Evolutionary conservation across 2,329 filamentous ascomycete species (phyloP).

Genomic region (Verticillium isaacii): DNA sequence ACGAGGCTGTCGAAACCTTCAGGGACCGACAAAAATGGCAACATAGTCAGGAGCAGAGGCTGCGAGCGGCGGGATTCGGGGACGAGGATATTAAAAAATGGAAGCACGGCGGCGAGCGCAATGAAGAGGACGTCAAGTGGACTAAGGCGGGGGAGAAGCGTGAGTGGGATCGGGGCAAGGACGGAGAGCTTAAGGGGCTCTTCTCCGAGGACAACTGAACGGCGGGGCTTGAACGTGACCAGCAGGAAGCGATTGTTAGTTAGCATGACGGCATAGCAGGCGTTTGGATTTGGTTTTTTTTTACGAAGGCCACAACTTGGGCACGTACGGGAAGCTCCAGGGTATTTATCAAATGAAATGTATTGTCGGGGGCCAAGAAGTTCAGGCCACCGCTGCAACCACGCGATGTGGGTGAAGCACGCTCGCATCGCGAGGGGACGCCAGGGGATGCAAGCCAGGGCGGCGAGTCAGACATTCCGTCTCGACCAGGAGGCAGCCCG

Average conservation of each 20-base stretch:
- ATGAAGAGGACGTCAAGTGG: constrained; percentile 66
- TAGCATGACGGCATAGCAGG: neutral
- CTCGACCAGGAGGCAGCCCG: neutral
- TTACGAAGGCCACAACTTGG: too few species aligned
- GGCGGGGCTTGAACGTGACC: neutral
- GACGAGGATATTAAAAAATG: constrained; percentile 70
- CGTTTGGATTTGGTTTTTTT: neutral
- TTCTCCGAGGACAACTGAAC: constrained; percentile 12
- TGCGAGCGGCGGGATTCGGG: constrained; percentile 74
- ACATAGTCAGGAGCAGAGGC: constrained; percentile 67
- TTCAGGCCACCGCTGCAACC: too few species aligned
- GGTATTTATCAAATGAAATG: too few species aligned
- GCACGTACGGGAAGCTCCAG: too few species aligned
- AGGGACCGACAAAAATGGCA: constrained; percentile 77
- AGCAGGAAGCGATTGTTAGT: neutral
- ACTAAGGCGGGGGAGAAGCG: constrained; percentile 59
- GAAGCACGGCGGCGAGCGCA: constrained; percentile 57
- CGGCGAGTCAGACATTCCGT: neutral
- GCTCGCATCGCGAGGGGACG: neutral
- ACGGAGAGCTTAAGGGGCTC: constrained; percentile 5
- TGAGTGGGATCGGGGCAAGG: constrained; percentile 57
- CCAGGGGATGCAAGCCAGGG: too few species aligned
- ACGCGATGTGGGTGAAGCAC: neutral
- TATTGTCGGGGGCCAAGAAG: too few species aligned
- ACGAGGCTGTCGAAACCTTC: constrained; percentile 70